These are phyloP conservation scores for Globisporangium carolinianum DNA, from an alignment of 352 stramenopile genomes.

Conservation along the genomic window DNA sequence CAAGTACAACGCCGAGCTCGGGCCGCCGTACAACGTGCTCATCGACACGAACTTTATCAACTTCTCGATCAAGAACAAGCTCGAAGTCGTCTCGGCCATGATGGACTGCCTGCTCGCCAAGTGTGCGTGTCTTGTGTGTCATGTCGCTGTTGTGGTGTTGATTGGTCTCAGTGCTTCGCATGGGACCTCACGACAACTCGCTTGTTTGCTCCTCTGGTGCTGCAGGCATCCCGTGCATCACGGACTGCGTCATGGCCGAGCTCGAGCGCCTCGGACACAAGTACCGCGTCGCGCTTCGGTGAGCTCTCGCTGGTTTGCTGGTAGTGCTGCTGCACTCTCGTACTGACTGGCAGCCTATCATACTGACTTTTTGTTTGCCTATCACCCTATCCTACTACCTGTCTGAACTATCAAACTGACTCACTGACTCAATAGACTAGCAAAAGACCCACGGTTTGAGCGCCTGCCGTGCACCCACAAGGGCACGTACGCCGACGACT, in stretches of 20 bases:
- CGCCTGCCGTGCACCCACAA: slow-evolving; percentile 97
- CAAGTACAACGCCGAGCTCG: slow-evolving; percentile 98
- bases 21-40: slow-evolving; percentile 97
- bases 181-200: background rate
- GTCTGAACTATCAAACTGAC: background rate
- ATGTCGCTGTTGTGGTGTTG: background rate
- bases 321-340: background rate
- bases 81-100: slow-evolving; percentile 98
- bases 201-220: slow-evolving; percentile 1
- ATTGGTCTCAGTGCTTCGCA: background rate
- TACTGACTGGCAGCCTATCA: background rate
- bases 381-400: background rate
- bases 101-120: slow-evolving; percentile 99
- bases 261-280: slow-evolving; percentile 99
- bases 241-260: slow-evolving; percentile 99
- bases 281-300: slow-evolving; percentile 89
- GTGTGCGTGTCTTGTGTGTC: slow-evolving; percentile 48
- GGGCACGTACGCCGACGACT: slow-evolving; percentile 99
- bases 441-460: slow-evolving; percentile 98
- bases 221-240: slow-evolving; percentile 93
- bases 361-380: background rate
- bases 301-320: background rate
- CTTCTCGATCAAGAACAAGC: slow-evolving; percentile 99
- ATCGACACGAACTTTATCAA: slow-evolving; percentile 99
- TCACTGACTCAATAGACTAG: slow-evolving; percentile 41